phyloP scores from a whole-genome alignment of 2,329 filamentous ascomycete species.

The Apiospora sp. region DNA sequence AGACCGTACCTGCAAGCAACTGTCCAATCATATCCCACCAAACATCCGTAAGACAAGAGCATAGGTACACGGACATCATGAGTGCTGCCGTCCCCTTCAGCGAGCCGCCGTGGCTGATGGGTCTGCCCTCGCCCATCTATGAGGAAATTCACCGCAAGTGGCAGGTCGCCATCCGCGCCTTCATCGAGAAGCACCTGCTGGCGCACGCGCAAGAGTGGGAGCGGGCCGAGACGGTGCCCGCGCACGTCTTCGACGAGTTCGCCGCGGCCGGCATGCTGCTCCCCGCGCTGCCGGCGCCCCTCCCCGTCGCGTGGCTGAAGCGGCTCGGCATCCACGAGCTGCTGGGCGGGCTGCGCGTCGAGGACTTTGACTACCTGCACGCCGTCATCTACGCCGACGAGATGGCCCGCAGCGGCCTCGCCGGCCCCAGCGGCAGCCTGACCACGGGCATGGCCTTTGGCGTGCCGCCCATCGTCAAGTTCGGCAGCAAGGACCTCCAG shows the following conservation, averaged over 20 bases:
- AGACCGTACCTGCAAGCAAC: not conserved
- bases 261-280: conserved; percentile 72
- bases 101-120: conserved; percentile 75
- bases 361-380: conserved; percentile 79
- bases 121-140: conserved; percentile 77
- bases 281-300: conserved; percentile 72
- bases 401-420: conserved; percentile 71
- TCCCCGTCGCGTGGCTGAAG: conserved; percentile 74
- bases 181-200: conserved; percentile 69
- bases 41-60: not conserved
- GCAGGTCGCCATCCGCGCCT: conserved; percentile 73
- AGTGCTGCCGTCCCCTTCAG: conserved; percentile 67
- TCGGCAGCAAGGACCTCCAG: conserved; percentile 67
- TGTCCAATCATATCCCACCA: not conserved
- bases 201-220: conserved; percentile 76
- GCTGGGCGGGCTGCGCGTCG: conserved; percentile 70
- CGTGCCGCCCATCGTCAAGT: conserved; percentile 75
- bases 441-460: conserved; percentile 78
- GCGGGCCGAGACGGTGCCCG: conserved; percentile 67
- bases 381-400: conserved; percentile 75
- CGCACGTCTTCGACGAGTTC: conserved; percentile 71
- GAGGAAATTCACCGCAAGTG: conserved; percentile 69
- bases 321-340: conserved; percentile 71
- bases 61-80: not conserved
- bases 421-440: conserved; percentile 69